Evolutionary conservation across 768 basidiomycete genomes (phyloP).

Genomic region (Sporobolomyces phaffii): DNA sequence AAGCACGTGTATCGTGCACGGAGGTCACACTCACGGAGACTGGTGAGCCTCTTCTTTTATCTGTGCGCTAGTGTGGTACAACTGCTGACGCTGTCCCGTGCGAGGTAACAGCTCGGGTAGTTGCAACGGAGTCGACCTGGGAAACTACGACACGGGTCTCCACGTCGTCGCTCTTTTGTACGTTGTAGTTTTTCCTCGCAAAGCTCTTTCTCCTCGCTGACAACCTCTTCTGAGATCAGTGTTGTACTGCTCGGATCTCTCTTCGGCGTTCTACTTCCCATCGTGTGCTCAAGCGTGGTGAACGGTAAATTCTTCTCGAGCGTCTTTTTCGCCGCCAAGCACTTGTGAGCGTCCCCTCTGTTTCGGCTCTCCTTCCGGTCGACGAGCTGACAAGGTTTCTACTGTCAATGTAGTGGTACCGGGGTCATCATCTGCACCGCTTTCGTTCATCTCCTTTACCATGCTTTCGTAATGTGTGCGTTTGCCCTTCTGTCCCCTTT

Average conservation of each 20-base stretch:
- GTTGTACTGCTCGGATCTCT: constrained; percentile 31
- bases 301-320: background rate
- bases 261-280: constrained; percentile 34
- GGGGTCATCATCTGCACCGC: constrained; percentile 47
- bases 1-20: constrained; percentile 25
- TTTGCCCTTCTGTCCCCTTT: background rate
- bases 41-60: background rate
- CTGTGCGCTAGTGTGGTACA: no score
- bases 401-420: constrained; percentile 20
- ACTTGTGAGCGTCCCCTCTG: constrained; percentile 20
- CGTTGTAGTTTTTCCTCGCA: background rate
- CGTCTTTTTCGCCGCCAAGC: constrained; percentile 34
- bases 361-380: background rate
- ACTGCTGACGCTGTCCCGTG: background rate
- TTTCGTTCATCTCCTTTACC: constrained; percentile 45
- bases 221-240: background rate
- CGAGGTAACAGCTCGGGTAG: background rate
- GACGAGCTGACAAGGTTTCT: background rate
- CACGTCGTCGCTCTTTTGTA: constrained; percentile 40
- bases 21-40: constrained; percentile 38
- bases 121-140: constrained; percentile 34
- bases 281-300: constrained; percentile 18
- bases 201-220: background rate
- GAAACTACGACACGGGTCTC: constrained; percentile 31
- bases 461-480: constrained; percentile 47